Conservation (phyloP, 192 early-diverging fungal species). For the Coemansia aciculifera region DNA sequence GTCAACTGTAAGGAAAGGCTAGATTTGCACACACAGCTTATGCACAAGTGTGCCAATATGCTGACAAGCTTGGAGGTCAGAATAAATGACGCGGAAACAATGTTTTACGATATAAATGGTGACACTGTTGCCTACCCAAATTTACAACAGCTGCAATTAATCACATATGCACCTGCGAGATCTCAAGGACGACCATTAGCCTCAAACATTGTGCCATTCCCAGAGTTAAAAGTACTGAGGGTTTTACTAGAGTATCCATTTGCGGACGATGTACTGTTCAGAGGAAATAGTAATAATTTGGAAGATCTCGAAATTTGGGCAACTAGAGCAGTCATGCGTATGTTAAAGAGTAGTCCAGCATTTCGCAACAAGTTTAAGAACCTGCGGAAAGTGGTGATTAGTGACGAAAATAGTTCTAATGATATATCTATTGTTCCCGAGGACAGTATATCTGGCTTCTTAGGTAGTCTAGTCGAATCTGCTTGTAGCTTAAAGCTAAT, state of each 20-base stretch:
- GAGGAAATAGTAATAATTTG: background rate
- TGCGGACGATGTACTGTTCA: background rate
- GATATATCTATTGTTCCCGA: background rate
- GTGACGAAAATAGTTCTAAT: background rate
- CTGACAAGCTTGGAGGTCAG: background rate
- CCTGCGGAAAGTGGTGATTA: background rate
- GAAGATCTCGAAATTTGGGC: background rate
- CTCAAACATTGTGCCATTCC: background rate
- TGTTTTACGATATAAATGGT: background rate
- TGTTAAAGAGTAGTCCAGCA: background rate
- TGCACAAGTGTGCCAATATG: slow-evolving; percentile 1
- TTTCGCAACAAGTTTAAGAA: background rate
- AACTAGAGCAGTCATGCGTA: background rate
- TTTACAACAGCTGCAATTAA: background rate
- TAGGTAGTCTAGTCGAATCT: background rate
- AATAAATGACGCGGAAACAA: background rate
- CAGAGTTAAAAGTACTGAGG: background rate
- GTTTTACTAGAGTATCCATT: background rate
- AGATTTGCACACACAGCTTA: background rate
- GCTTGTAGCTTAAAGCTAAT: background rate
- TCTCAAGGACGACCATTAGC: background rate
- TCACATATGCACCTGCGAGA: background rate
- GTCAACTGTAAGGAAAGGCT: background rate
- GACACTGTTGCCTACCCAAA: background rate
- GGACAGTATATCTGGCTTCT: background rate